Conservation (phyloP, 257 asterid species). For the Catharanthus roseus region DNA sequence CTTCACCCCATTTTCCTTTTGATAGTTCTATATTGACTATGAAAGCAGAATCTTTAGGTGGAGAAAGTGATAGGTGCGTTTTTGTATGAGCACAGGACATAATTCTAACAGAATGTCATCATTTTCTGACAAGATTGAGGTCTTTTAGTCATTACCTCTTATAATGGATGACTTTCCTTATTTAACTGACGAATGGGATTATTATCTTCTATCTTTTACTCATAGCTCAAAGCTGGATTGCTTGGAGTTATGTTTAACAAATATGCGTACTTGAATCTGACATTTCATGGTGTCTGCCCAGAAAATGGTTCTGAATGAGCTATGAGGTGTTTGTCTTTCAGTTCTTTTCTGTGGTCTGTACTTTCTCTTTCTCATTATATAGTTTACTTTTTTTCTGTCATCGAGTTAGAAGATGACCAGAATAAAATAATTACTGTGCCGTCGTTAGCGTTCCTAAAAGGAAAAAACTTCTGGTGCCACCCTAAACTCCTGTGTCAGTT, state of each 20-base stretch:
- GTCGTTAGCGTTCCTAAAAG: neutral
- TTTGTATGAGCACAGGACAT: too few relatives aligned
- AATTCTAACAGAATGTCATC: too few relatives aligned
- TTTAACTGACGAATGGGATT: neutral
- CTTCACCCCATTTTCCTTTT: neutral
- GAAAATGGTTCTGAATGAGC: neutral
- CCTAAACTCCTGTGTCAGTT: neutral
- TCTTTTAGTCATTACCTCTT: neutral
- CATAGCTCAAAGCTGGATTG: neutral
- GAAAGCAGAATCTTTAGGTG: constrained; percentile 2
- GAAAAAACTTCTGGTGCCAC: too few relatives aligned
- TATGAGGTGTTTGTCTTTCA: neutral
- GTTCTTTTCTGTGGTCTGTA: neutral
- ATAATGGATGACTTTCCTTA: neutral
- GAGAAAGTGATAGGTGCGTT: neutral
- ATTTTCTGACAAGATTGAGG: neutral
- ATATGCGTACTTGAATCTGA: neutral
- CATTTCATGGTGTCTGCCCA: neutral
- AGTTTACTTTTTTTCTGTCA: neutral
- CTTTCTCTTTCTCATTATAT: neutral
- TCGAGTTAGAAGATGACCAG: neutral
- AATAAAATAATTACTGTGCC: neutral
- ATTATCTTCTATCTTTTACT: neutral
- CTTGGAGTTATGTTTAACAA: neutral
- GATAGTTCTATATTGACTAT: neutral